These are phyloP conservation scores for Backusella circina DNA, from an alignment of 192 early-diverging fungal species.

Conservation along the genomic window DNA sequence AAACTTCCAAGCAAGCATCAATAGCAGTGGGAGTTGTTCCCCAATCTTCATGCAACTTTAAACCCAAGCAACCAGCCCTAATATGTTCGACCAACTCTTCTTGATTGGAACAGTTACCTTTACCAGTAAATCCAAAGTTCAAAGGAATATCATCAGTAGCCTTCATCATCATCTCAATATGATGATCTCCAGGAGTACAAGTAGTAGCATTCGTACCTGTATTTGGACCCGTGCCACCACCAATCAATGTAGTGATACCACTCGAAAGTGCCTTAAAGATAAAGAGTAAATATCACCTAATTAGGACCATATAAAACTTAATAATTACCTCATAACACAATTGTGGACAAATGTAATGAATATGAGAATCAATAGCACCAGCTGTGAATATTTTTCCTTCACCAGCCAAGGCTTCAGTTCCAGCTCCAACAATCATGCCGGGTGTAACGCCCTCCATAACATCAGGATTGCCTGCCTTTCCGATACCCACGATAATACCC, in stretches of 20 bases:
- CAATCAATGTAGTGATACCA: slow-evolving; percentile 82
- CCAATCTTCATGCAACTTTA: slow-evolving; percentile 97
- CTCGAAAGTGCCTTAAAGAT: slow-evolving; percentile 57
- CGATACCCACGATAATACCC: slow-evolving; percentile 86
- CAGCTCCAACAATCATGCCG: slow-evolving; percentile 84
- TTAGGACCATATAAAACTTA: background rate
- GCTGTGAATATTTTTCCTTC: slow-evolving; percentile 93
- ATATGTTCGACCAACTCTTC: slow-evolving; percentile 81
- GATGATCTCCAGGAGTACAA: slow-evolving; percentile 81
- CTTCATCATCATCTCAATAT: slow-evolving; percentile 88
- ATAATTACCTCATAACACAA: slow-evolving; percentile 68
- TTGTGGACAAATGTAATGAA: slow-evolving; percentile 96
- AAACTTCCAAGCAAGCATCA: slow-evolving; percentile 80
- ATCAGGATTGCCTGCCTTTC: slow-evolving; percentile 97
- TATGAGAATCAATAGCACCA: slow-evolving; percentile 90
- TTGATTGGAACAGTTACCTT: slow-evolving; percentile 76
- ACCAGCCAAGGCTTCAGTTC: slow-evolving; percentile 89
- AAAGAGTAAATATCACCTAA: background rate
- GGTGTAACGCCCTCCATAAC: slow-evolving; percentile 92
- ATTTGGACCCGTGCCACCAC: slow-evolving; percentile 93
- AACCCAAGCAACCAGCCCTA: slow-evolving; percentile 79
- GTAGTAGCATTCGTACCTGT: slow-evolving; percentile 96
- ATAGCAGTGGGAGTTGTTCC: slow-evolving; percentile 94
- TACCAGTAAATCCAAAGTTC: slow-evolving; percentile 94
- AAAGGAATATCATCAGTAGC: slow-evolving; percentile 86